Evolutionary conservation across 2,329 filamentous ascomycete genomes (phyloP).

Genomic region (Alternaria gansuensis): DNA sequence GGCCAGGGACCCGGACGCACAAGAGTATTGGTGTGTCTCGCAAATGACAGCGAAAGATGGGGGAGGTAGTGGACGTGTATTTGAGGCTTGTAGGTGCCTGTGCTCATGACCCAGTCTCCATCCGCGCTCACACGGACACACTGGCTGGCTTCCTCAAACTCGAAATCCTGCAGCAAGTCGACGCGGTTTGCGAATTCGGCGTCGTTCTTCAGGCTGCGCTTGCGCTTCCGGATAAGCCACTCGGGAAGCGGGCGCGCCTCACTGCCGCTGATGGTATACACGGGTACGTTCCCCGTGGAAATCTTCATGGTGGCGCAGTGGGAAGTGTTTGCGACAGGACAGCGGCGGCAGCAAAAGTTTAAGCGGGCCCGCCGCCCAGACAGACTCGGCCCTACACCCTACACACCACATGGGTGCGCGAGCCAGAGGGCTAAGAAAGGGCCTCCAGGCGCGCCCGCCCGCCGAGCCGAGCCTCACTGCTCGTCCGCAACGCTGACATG

Average conservation of each 20-base stretch:
- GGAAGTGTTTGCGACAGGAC: slow-evolving; percentile 15
- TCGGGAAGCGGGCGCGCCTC: slow-evolving; percentile 89
- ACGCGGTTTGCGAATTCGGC: slow-evolving; percentile 92
- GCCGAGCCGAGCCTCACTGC: not conserved
- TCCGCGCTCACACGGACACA: slow-evolving; percentile 92
- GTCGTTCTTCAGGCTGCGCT: slow-evolving; percentile 86
- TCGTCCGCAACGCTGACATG: not conserved
- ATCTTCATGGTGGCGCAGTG: slow-evolving; percentile 71
- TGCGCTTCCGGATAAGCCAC: slow-evolving; percentile 90
- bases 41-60: slow-evolving; percentile 91
- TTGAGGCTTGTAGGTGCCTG: slow-evolving; percentile 64
- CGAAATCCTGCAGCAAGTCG: slow-evolving; percentile 95
- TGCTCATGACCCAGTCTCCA: slow-evolving; percentile 77
- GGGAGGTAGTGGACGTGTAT: slow-evolving; percentile 96
- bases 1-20: not conserved
- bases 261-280: slow-evolving; percentile 94
- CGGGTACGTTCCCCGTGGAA: slow-evolving; percentile 81
- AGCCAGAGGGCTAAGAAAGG: not conserved
- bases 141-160: slow-evolving; percentile 93
- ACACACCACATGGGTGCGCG: not conserved
- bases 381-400: too few species aligned
- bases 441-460: not conserved
- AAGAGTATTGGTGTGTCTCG: slow-evolving; percentile 87
- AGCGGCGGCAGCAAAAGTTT: slow-evolving; percentile 13
- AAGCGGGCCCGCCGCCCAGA: not conserved